These are phyloP conservation scores for Pleurotus sapidus DNA, from an alignment of 768 basidiomycete genomes.

Conservation along the genomic window DNA sequence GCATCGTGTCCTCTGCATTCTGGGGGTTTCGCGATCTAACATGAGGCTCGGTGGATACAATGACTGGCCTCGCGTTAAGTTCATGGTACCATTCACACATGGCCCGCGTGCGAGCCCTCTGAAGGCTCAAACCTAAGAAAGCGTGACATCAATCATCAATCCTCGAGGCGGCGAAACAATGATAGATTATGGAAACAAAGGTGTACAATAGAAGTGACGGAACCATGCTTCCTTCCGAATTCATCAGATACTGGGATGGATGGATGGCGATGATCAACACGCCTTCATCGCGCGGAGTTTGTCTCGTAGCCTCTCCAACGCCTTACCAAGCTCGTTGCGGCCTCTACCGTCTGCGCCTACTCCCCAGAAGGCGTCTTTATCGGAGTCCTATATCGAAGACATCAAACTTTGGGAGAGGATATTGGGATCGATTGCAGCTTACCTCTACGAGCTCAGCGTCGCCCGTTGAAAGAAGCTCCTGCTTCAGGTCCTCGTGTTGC, in stretches of 20 bases:
- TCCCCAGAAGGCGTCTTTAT: conserved; percentile 80
- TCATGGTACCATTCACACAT: too few relatives aligned
- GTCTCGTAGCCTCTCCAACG: conserved; percentile 58
- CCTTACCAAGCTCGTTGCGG: conserved; percentile 73
- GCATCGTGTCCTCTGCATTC: conserved; percentile 3
- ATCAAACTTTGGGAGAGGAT: neutral
- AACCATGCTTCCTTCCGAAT: neutral
- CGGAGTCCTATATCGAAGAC: conserved; percentile 49
- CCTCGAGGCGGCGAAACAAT: neutral
- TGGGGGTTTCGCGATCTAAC: neutral
- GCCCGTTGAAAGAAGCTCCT: conserved; percentile 61
- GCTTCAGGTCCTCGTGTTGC: conserved; percentile 59
- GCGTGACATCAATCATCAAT: neutral
- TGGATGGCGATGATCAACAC: neutral
- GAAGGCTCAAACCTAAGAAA: neutral
- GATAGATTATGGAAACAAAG: conserved; percentile 6
- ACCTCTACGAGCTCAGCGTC: conserved; percentile 72
- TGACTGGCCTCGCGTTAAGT: neutral
- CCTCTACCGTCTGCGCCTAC: conserved; percentile 62
- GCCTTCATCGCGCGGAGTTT: conserved; percentile 38
- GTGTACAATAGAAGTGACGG: neutral
- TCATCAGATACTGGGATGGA: conserved; percentile 1
- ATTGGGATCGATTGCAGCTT: conserved; percentile 10
- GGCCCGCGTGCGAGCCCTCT: too few relatives aligned
- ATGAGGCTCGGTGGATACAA: neutral